Evolutionary conservation across 768 basidiomycete genomes (phyloP).

Genomic region (Russula lepida): DNA sequence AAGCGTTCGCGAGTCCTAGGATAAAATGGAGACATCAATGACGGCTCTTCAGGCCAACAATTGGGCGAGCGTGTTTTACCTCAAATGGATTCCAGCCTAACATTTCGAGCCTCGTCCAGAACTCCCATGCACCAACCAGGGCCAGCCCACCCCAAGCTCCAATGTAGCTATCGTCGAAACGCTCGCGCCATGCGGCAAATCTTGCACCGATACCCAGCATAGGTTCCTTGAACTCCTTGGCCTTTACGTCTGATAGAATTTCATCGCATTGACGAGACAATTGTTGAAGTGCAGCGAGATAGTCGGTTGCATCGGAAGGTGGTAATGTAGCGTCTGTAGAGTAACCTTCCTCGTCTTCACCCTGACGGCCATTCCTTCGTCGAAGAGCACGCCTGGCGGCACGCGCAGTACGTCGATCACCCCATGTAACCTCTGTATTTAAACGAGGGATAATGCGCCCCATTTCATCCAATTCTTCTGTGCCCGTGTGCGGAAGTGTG

Average conservation of each 20-base stretch:
- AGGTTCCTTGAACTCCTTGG: constrained; percentile 79
- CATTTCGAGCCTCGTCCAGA: constrained; percentile 83
- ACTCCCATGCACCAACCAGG: constrained; percentile 86
- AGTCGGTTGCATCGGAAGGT: constrained; percentile 61
- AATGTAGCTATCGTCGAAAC: constrained; percentile 71
- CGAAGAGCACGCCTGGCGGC: constrained; percentile 45
- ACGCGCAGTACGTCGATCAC: constrained; percentile 54
- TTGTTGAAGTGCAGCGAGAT: constrained; percentile 48
- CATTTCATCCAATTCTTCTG: constrained; percentile 52
- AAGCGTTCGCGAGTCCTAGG: constrained; percentile 45
- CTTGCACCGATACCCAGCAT: constrained; percentile 54
- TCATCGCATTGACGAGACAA: constrained; percentile 44
- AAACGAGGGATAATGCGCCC: constrained; percentile 43
- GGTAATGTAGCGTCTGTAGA: constrained; percentile 77
- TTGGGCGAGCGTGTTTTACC: constrained; percentile 34
- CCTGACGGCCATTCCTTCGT: constrained; percentile 20
- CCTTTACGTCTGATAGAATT: constrained; percentile 73
- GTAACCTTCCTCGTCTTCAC: constrained; percentile 63
- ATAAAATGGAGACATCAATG: constrained; percentile 12
- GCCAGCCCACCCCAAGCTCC: constrained; percentile 88
- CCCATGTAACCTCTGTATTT: constrained; percentile 38
- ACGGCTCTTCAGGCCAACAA: background rate
- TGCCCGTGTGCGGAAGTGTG: constrained; percentile 23
- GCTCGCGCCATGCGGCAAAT: constrained; percentile 66
- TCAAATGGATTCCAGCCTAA: constrained; percentile 84